Base-by-base conservation (phyloP, 2,329 filamentous ascomycete genomes). In the Claviceps arundinis region DNA sequence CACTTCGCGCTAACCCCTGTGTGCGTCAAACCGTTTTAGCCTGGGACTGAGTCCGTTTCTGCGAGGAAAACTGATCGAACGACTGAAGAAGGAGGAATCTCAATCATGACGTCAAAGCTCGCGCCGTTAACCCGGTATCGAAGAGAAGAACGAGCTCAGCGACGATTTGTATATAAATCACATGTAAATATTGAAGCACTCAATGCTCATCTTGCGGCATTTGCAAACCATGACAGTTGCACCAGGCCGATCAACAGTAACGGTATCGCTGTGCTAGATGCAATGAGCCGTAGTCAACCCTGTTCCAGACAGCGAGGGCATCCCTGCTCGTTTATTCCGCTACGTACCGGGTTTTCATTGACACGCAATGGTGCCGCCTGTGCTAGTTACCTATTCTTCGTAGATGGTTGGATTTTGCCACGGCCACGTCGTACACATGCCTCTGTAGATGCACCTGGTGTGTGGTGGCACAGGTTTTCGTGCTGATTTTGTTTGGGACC, bases 11-110 rank as follows among this genome's bases (percentile, higher is more conserved):
- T 64, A 59, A 64, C 52, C n/a, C 7, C 19, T 11, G 9, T 30
- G 16, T 3, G 13, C 37, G 13, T 47, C 34, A 24, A 44, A 44
- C 6, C 34, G 16, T 9, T 45, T 9, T 44, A 68, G 65, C 26
- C 44, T 68, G 42, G 65, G 65, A 40, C 49, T 68, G 48, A 57
- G 65, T 45, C 64, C 65, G 1, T 82, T 75, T 59, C 59, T 83
- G 49, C 68, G 71, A 52, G 71, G 63, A 34, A 82, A 78, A 60
- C 62, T 83, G 49, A 61, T 80, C 14, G 71, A 78, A 58, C 71
- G 71, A 47, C 66, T 83, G 34, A 67, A 65, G 48, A 68, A 73
- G 54, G 77, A 81, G 56, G 77, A 54, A 19, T 47, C 50, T 17
- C 44, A 38, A 14, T 37, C 26, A 14, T 50, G 42, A 47, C 16